Evolutionary conservation across 1,284 basidiomycete species (phyloP).

Genomic region (Abortiporus biennis): DNA sequence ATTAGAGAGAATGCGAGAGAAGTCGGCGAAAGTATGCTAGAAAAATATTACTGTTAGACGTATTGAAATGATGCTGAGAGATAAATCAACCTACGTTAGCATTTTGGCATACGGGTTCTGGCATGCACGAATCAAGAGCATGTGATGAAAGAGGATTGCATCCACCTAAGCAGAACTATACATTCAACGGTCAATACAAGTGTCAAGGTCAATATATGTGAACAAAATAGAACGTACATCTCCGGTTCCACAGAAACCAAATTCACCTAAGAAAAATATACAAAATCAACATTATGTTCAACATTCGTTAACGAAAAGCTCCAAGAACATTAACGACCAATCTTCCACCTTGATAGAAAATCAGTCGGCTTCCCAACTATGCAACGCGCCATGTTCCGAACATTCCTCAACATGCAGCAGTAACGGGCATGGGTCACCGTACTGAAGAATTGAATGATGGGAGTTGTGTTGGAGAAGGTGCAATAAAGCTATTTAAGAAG

Average conservation of each 20-base stretch:
- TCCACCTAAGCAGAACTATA: constrained; percentile 73
- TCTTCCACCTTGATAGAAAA: not conserved
- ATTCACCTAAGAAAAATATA: constrained; percentile 47
- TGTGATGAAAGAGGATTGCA: constrained; percentile 74
- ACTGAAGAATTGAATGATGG: not conserved
- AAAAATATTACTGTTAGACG: not conserved
- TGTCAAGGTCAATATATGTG: not conserved
- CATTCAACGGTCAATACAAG: not conserved
- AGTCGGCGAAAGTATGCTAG: constrained; percentile 60
- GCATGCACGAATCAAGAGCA: constrained; percentile 58
- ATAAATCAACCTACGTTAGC: constrained; percentile 39
- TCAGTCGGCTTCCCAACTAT: not conserved
- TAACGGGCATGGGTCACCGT: not conserved
- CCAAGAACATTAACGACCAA: not conserved
- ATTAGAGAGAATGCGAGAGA: constrained; percentile 62
- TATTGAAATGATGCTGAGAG: not conserved
- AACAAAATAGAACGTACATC: constrained; percentile 26
- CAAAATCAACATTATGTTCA: not conserved
- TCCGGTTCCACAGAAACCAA: constrained; percentile 65
- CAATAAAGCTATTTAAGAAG: not conserved
- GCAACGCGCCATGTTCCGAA: not conserved
- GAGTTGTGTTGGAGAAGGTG: constrained; percentile 2
- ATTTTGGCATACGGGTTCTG: constrained; percentile 65
- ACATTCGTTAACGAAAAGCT: not conserved
- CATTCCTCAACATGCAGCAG: not conserved